Base-by-base conservation (phyloP, 371 early-diverging fungal genomes). In the Mucor velutinosus region DNA sequence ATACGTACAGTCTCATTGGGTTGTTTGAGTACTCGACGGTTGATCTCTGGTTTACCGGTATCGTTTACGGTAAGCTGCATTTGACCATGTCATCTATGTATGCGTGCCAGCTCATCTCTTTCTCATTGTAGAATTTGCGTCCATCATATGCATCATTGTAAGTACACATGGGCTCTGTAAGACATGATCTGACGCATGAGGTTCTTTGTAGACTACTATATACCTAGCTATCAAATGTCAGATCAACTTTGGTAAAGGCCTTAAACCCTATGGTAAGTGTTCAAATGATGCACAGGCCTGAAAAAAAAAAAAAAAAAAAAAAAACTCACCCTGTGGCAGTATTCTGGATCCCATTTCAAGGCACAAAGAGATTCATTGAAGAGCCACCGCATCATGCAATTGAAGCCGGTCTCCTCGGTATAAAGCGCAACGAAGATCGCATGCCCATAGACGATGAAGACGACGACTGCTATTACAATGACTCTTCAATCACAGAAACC, bases 221-320 rank as follows among this genome's bases (percentile, higher is more conserved):
- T 68, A 45, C 17, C 37, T 68, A 4, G 47, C 63, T 49, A 37
- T 68, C 11, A 4, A 19, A 35, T 68, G 68, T 37, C 62, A 62
- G 35, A 45, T 21, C 21, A 65, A 65, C 27, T 65, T 65, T 17
- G 65, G 65, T 6, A 58, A 65, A 11, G 59, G 59, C 10, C 33
- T 65, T 4, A 65, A 65, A 37, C 47, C 65, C 21, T 57, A 25
- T 35, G 49, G 65, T 65, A 65, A 58, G 37, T 21, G n/a, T 17
- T 17, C 43, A 29, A 4, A 43, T 5, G 2, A 2, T 59, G 15
- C 4, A 23, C 23, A 17, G 11, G 33, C 8, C 17, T 0, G 19
- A 7, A 0, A n/a, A 3, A 37, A 11, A 11, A 6, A 6, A 27
- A 15, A n/a, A n/a, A 7, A 0, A n/a, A 3, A 37, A 11, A 11